These are phyloP conservation scores for Colletotrichum sp. DNA, from an alignment of 2,329 filamentous ascomycete genomes.

Conservation along the genomic window DNA sequence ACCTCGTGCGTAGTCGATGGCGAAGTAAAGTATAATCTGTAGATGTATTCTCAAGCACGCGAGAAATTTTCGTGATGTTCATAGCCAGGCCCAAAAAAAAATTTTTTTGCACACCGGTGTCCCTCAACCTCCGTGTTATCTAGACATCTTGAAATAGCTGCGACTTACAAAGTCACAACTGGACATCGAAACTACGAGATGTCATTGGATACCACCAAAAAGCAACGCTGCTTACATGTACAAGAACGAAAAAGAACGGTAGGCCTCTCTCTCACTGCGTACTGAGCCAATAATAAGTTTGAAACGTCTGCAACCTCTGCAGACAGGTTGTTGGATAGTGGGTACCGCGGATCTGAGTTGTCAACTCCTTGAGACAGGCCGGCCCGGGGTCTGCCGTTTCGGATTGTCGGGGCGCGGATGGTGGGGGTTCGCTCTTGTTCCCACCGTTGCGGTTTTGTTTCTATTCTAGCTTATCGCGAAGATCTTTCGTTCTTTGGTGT, in stretches of 20 bases:
- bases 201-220: not conserved
- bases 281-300: not conserved
- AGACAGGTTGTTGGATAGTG: not conserved
- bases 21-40: not conserved
- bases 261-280: not conserved
- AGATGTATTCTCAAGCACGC: not conserved
- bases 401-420: not conserved
- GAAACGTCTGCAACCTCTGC: not conserved
- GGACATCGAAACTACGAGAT: not conserved
- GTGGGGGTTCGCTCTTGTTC: not conserved
- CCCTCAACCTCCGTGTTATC: not conserved
- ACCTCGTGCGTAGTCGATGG: not conserved
- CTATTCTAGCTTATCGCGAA: not conserved
- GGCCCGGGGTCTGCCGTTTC: conserved; percentile 4
- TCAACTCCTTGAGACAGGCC: conserved; percentile 13
- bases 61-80: not conserved
- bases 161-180: not conserved
- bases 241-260: not conserved
- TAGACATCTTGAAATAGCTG: conserved; percentile 7
- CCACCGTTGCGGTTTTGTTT: not conserved
- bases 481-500: not conserved
- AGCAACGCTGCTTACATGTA: not conserved
- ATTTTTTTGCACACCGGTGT: no score
- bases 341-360: not conserved
- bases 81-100: not conserved